phyloP scores from a whole-genome alignment of 805 yeast species.

The Yarrowia sp. region DNA sequence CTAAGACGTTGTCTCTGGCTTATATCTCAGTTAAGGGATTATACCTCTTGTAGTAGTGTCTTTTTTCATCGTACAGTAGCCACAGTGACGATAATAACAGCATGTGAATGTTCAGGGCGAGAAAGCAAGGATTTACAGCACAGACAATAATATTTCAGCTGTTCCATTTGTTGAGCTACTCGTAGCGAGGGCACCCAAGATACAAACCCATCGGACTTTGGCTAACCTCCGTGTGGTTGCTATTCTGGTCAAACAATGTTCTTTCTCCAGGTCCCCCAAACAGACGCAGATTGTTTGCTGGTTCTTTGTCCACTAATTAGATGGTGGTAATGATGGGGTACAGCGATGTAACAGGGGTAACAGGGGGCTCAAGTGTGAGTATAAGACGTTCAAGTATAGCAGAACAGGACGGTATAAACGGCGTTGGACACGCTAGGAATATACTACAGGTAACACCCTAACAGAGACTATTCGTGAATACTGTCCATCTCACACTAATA shows the following conservation, averaged over 20 bases:
- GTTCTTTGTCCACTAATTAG: conserved; percentile 1
- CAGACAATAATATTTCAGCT: neutral
- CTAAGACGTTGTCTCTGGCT: no score
- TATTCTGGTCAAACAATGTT: neutral
- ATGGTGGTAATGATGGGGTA: neutral
- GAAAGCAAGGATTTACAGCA: neutral
- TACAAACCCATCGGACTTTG: neutral
- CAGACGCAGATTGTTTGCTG: conserved; percentile 5
- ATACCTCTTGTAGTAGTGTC: no score
- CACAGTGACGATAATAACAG: conserved; percentile 7
- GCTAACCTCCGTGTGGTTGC: conserved; percentile 8
- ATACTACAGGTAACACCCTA: no score
- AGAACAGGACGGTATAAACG: no score
- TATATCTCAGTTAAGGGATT: no score
- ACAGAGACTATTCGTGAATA: no score
- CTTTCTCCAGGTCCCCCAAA: neutral
- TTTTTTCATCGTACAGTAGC: no score
- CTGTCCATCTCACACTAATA: no score
- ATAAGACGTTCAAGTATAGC: no score
- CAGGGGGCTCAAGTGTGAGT: no score
- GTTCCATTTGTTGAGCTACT: neutral
- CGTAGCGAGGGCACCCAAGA: neutral
- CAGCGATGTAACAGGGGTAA: no score
- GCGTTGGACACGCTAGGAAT: no score
- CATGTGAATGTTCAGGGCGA: conserved; percentile 19